Base-by-base conservation (phyloP, 2,329 filamentous ascomycete genomes). In the Sporothrix protearum region DNA sequence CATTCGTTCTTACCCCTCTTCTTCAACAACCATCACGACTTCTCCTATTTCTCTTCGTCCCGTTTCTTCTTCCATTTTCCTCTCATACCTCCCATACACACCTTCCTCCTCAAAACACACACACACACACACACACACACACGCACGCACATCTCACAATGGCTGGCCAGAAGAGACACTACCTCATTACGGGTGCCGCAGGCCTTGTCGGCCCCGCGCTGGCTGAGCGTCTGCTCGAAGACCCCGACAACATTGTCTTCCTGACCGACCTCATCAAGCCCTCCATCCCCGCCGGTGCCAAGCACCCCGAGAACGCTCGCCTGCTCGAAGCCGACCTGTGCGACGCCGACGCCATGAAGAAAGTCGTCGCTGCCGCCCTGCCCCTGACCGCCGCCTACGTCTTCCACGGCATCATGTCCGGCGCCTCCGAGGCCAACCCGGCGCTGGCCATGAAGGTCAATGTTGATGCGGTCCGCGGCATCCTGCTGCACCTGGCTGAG, bases 351-450 rank as follows among this genome's bases (percentile, higher is more conserved):
- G 81, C 81, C 74, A 73, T 83, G 10, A 57, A 75, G 53, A 51
- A 73, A 16, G 82, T 89, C 1, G 81, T 87, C 16, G 77, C 78
- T 0, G 80, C 81, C 3, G 82, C 83, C 22, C 79, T 80, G 33
- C 83, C 84, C 0, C 80, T 88, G 3, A 81, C 84, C 72, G 85
- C 85, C 63, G 82, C 86, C 72, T 90, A 88, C 79, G 82, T 89
- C 75, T 87, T 91, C 78, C 88, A 91, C 78, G 88, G 88, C 73
- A 89, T 90, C 81, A 90, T 91, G 88, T 90, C 88, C 0, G 85
- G 85, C 14, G 87, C 87, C 6, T 86, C 87, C 19, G 88, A 90
- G 79, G 85, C 86, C 55, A 84, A 89, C 79, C 87, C 86, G 74
- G 85, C 87, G 68, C 81, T 89, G 1, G 87, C 87, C 2, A 81